Percentiles rank a stretch among this genome's conserved stretches.
Conservation (phyloP, 768 basidiomycete genomes). For the Rhodotorula graminis region DNA sequence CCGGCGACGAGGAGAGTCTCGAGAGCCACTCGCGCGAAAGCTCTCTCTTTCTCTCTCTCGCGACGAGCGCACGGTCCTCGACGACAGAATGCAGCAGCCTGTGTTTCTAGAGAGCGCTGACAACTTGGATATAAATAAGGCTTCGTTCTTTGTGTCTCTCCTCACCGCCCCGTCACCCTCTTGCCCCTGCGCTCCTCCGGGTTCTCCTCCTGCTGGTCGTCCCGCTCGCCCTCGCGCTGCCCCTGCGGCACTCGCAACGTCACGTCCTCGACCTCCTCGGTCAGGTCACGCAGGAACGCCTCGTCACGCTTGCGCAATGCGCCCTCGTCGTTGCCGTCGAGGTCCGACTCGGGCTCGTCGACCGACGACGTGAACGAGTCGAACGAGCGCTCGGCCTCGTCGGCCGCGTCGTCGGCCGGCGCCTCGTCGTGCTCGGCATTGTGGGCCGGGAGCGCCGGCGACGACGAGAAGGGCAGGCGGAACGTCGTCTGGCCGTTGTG, state of each 20-base stretch:
- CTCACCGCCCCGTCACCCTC: neutral
- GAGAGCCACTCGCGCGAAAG: too few relatives aligned
- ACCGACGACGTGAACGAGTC: neutral
- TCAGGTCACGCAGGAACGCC: conserved; percentile 19
- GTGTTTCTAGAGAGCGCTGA: neutral
- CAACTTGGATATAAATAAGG: too few relatives aligned
- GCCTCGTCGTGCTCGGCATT: too few relatives aligned
- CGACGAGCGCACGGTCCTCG: too few relatives aligned
- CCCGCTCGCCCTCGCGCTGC: neutral
- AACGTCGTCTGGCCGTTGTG: neutral
- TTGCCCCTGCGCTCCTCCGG: neutral
- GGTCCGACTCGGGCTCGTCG: neutral
- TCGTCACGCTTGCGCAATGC: conserved; percentile 8
- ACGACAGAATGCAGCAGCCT: too few relatives aligned
- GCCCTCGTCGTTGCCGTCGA: neutral
- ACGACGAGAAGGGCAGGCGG: neutral
- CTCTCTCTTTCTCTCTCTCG: too few relatives aligned
- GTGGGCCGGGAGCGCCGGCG: neutral
- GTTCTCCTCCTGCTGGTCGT: neutral
- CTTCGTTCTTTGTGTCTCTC: too few relatives aligned
- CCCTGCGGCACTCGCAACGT: neutral
- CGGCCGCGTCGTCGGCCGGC: neutral
- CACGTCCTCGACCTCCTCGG: neutral
- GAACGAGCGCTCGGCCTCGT: neutral
- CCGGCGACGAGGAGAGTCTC: too few relatives aligned